phyloP scores from a whole-genome alignment of 768 basidiomycete species.

The Pleurotus cornucopiae region DNA sequence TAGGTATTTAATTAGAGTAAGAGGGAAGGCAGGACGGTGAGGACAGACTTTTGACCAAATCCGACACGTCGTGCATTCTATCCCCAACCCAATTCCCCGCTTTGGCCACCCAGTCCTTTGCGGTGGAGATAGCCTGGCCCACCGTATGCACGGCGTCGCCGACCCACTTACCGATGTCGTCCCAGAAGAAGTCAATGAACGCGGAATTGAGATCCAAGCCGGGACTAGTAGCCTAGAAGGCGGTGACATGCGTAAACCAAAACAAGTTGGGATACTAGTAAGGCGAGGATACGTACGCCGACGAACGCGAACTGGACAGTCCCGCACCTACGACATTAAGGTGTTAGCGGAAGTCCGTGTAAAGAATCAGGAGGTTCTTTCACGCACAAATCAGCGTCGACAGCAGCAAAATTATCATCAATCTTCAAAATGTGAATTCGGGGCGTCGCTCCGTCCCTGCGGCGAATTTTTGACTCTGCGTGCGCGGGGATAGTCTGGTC shows the following conservation, averaged over 20 bases:
- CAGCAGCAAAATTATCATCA: constrained; percentile 27
- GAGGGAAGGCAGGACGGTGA: neutral
- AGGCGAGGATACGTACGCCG: neutral
- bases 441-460: constrained; percentile 19
- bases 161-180: neutral
- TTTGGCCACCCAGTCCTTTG: neutral
- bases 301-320: neutral
- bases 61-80: neutral
- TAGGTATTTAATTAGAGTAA: neutral
- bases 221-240: neutral
- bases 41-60: neutral
- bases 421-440: constrained; percentile 28
- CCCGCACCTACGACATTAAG: neutral
- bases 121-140: neutral
- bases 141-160: neutral
- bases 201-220: neutral
- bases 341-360: too few species aligned
- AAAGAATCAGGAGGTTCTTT: too few species aligned
- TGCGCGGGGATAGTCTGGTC: constrained; percentile 29
- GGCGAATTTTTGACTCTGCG: constrained; percentile 17
- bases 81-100: neutral
- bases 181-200: neutral
- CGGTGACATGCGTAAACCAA: neutral
- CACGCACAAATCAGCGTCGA: constrained; percentile 15
- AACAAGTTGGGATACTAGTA: neutral